Evolutionary conservation across 2,329 filamentous ascomycete species (phyloP).

Genomic region (Pyrenochaeta sp.): DNA sequence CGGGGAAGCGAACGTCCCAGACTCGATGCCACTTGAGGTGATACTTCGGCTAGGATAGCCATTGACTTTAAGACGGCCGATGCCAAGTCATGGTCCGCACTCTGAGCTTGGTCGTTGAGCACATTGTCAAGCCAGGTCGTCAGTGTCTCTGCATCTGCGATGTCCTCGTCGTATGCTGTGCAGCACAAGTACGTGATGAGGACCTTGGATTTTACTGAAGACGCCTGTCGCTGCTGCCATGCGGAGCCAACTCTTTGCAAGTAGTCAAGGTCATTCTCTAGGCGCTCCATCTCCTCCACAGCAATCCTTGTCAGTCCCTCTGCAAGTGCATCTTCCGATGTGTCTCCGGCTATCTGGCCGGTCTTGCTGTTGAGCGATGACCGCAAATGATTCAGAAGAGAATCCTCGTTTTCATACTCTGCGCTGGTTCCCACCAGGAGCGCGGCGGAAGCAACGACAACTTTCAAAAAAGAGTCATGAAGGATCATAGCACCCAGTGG

Average conservation of each 20-base stretch:
- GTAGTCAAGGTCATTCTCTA: slow-evolving; percentile 92
- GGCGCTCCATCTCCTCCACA: slow-evolving; percentile 80
- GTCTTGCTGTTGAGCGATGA: slow-evolving; percentile 26
- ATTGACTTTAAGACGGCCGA: slow-evolving; percentile 81
- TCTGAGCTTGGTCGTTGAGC: slow-evolving; percentile 79
- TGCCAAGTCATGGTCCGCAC: slow-evolving; percentile 80
- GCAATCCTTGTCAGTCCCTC: slow-evolving; percentile 74
- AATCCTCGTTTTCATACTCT: slow-evolving; percentile 65
- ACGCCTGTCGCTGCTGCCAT: slow-evolving; percentile 86
- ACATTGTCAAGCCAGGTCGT: slow-evolving; percentile 87
- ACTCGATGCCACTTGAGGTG: slow-evolving; percentile 74
- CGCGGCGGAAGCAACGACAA: slow-evolving; percentile 81
- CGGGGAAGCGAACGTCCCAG: slow-evolving; percentile 82
- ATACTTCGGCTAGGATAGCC: slow-evolving; percentile 80
- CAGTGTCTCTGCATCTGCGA: slow-evolving; percentile 79
- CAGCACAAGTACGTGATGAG: slow-evolving; percentile 88
- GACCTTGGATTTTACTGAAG: slow-evolving; percentile 83
- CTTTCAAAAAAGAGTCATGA: slow-evolving; percentile 85
- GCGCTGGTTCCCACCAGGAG: slow-evolving; percentile 70
- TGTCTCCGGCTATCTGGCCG: slow-evolving; percentile 23
- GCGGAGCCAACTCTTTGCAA: slow-evolving; percentile 78
- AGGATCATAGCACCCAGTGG: slow-evolving; percentile 91
- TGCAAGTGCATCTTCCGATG: slow-evolving; percentile 49
- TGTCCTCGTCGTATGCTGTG: slow-evolving; percentile 79
- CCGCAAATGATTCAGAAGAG: slow-evolving; percentile 75